Base-by-base conservation (phyloP, 495 filamentous ascomycete genomes). In the Friedmanniomyces simplex region DNA sequence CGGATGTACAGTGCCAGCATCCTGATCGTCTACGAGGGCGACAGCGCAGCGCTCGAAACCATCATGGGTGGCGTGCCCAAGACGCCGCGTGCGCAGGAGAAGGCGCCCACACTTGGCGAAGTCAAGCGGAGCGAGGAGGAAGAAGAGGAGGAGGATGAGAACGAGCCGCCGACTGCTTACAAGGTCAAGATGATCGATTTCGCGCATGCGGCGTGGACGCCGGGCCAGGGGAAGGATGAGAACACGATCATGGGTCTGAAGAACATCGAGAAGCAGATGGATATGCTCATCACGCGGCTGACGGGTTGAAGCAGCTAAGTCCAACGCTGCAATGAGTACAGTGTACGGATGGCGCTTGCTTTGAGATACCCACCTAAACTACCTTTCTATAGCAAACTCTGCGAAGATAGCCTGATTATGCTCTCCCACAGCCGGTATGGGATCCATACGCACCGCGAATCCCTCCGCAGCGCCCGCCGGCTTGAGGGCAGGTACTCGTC, bases 131-230 rank as follows among this genome's bases (percentile, higher is more conserved):
- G 67, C 52, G 77, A 76, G 2, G 73, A 76, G 2, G 39, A 43
- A 5, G 7, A 83, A 1, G 81, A 79, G 1, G 82, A 85, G 0
- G 82, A 84, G 13, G 83, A 85, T 0, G 86, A 86, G 48, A 76
- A 80, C 4, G 74, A 76, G n/a, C 68, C 79, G 20, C 88, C 88
- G 0, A 82, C 83, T 63, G 82, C 94, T 21, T 88, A 87, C 67
- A 79, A 79, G 34, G 76, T 96, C 54, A 93, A 94, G 67, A 72
- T 98, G 62, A 97, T 98, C 60, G 93, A 98, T 70, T 98, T 98
- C 74, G 93, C 93, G 21, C 93, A 98, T 73, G 91, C 93, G 20
- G 71, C 74, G 26, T 98, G 88, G 87, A 84, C 81, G 2, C 89
- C 89, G 1, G 90, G 89, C 7, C 69, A 85, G 61, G 93, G 91